Percentiles rank a stretch among this genome's conserved stretches.
Evolutionary conservation across 1,284 basidiomycete genomes (phyloP).

Genomic region (Fomitopsis betulina): DNA sequence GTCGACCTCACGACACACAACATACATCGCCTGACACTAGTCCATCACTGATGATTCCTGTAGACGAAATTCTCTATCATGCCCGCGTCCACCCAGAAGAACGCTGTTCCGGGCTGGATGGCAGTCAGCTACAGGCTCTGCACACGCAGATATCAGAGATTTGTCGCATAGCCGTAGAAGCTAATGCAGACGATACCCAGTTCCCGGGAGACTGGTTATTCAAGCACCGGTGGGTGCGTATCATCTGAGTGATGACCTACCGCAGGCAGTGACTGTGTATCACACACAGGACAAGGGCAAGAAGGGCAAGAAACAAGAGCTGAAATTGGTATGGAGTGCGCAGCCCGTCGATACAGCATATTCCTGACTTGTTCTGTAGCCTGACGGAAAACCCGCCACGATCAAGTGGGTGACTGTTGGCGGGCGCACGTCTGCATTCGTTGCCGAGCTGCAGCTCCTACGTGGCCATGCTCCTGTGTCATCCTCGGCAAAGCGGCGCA

Average conservation of each 20-base stretch:
- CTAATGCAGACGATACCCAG: slow-evolving; percentile 66
- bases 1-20: not conserved
- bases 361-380: slow-evolving; percentile 34
- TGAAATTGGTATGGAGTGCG: slow-evolving; percentile 2
- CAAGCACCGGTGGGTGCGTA: slow-evolving; percentile 60
- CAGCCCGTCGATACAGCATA: not conserved
- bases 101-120: slow-evolving; percentile 53
- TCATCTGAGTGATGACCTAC: not conserved
- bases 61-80: slow-evolving; percentile 81
- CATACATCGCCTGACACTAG: not conserved
- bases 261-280: not conserved
- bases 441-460: slow-evolving; percentile 60
- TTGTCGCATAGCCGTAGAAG: slow-evolving; percentile 61
- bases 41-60: not conserved
- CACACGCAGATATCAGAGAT: slow-evolving; percentile 57
- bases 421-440: slow-evolving; percentile 76
- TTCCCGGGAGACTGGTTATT: slow-evolving; percentile 77
- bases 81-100: slow-evolving; percentile 74
- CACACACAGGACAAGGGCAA: not conserved
- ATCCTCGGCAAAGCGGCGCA: not conserved
- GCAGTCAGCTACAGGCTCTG: slow-evolving; percentile 46
- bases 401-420: slow-evolving; percentile 79
- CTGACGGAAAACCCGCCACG: slow-evolving; percentile 65
- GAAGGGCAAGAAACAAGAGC: slow-evolving; percentile 45
- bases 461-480: not conserved